A percentile compares a stretch with the other conserved stretches of the same genome.
Conservation (phyloP, 2,329 filamentous ascomycete genomes). For the Epichloe baconii region DNA sequence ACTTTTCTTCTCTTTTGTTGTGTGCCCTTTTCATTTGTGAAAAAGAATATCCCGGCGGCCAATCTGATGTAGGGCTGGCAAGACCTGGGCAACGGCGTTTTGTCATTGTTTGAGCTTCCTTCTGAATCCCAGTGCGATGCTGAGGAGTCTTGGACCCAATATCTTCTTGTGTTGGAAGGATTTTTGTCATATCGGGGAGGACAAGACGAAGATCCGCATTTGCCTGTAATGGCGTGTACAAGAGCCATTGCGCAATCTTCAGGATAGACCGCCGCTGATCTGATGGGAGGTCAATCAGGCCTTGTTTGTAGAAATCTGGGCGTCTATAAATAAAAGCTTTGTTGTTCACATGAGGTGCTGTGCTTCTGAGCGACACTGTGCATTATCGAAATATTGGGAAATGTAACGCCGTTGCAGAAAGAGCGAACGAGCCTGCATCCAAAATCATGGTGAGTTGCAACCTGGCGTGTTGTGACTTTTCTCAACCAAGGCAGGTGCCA, state of each 20-base stretch:
- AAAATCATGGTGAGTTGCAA: not conserved
- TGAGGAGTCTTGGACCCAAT: slow-evolving; percentile 35
- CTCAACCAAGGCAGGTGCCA: not conserved
- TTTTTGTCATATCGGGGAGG: slow-evolving; percentile 3
- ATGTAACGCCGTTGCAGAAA: not conserved
- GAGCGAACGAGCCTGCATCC: not conserved
- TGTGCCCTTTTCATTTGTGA: not conserved
- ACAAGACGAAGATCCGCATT: slow-evolving; percentile 3
- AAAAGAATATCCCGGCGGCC: slow-evolving; percentile 4
- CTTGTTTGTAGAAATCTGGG: not conserved
- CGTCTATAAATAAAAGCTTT: slow-evolving; percentile 7
- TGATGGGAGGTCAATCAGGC: not conserved
- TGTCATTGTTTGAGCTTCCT: slow-evolving; percentile 3
- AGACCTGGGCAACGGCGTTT: slow-evolving; percentile 8
- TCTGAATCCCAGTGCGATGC: slow-evolving; percentile 14
- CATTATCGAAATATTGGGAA: not conserved
- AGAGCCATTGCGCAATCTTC: not conserved
- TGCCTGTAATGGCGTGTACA: slow-evolving; percentile 2
- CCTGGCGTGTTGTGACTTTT: not conserved
- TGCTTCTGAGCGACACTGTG: not conserved
- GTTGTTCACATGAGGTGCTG: not conserved
- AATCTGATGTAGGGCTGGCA: slow-evolving; percentile 1
- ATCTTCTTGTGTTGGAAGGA: slow-evolving; percentile 8
- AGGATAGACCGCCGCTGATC: slow-evolving; percentile 2
- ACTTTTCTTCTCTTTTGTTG: not conserved